Base-by-base conservation (phyloP, 164 flowering plant genomes). In the Kingdonia uniflora region DNA sequence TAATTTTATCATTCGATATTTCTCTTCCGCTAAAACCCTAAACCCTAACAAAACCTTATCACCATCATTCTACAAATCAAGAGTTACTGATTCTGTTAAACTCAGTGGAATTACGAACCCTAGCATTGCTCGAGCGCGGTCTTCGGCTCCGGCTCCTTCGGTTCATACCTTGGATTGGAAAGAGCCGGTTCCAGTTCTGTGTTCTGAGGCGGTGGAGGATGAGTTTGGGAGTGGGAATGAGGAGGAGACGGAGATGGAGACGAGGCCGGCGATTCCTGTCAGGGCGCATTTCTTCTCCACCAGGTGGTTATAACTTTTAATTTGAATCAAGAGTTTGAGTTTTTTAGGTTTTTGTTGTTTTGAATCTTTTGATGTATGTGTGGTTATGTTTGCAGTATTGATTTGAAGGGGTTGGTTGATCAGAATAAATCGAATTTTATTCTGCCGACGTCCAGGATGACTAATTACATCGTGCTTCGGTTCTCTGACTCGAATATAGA, bases 221-320 rank as follows among this genome's bases (percentile, higher is more conserved):
- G 74, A 56, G 1, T 6, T 19, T 16, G 54, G 22, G 6, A 55
- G 19, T n/a, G 58, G 16, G 10, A 47, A 50, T 1, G 54, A 29
- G 10, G 76, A 69, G 37, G 70, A 69, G 42, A 71, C 65, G 40
- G 19, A 59, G 26, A 66, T 29, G 4, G 35, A 29, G 35, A 29
- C 6, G 35, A 29, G 35, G 35, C 35, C 35, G 51, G 57, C 71
- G 23, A 76, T 89, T 62, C 83, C 90, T n/a, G 95, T 89, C 56
- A 70, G 82, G 59, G 90, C 95, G 16, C 87, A 61, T 56, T 84
- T 89, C 59, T 80, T 82, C 68, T 86, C 88, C 42, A 89, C 97
- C 16, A 86, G 97, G 95, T 89, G n/a, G n/a, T 56, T 74, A 16
- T 63, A 80, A 66, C 79, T 19, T 82, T 81, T 48, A 59, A 80